Evolutionary conservation across 257 asterid genomes (phyloP), one percentile per base, ranked within the genome.

Genomic region (Gentiana dahurica): DNA sequence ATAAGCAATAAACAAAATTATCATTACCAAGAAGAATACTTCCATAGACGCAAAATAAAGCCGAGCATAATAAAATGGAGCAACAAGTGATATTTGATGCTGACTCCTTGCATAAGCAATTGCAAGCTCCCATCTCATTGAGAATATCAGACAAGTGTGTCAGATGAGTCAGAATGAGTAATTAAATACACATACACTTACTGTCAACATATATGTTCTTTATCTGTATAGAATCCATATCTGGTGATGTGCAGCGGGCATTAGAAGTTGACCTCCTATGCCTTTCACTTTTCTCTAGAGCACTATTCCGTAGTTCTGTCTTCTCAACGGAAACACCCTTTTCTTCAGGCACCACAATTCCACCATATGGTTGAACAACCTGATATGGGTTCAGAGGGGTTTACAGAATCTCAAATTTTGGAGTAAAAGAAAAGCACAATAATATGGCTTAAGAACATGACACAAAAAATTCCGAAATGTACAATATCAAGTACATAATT

Each of bases 171-270:
- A 41, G 46, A 41, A 41, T 41, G 8, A 41, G 46, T 7, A 41
- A 41, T 41, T 0, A 62, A 15, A 13, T 45, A 41, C 49, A 63
- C 49, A 75, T 44, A 55, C 66, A 80, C 99, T 81, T 77, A 85
- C 99, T 54, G 83, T 92, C 99, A 34, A 92, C 90, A 48, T 92
- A 88, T 65, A 92, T 92, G 48, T 92, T 92, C 80, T 92, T 92
- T 66, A 92, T 85, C 48, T 85, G 95, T 80, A 78, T 83, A 54
- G 94, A 77, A 74, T 88, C 97, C 38, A 75, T 71, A 65, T 85
- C 97, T 35, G 89, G 83, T 11, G 69, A 67, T 1, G 75, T 71
- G 63, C 87, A 68, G 65, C 73, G 77, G 57, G 57, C 36, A 65
- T 65, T 81, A 59, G 95, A 69, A 79, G 72, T 79, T 65, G 85